These are phyloP conservation scores for Moricandia arvensis DNA, from an alignment of 345 rosid genomes.

Conservation along the genomic window DNA sequence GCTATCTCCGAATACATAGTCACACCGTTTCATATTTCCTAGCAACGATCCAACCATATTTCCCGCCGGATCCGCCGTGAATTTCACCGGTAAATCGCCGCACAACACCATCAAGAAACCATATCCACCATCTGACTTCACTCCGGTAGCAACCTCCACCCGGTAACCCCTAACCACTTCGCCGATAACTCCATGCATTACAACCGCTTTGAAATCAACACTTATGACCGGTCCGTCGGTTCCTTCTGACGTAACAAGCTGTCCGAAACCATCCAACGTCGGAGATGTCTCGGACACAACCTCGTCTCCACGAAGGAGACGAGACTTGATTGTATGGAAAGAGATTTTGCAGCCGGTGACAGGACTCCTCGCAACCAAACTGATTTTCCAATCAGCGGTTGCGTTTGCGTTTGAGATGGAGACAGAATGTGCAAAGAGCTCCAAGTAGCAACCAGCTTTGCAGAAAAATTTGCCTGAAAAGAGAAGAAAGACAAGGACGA, in stretches of 20 bases:
- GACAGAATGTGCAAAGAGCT: slow-evolving; percentile 16
- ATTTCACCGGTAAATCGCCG: too few species aligned
- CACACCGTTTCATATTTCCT: too few species aligned
- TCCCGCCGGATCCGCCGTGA: too few species aligned
- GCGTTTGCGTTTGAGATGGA: too few species aligned
- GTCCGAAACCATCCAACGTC: neutral
- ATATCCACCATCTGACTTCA: neutral
- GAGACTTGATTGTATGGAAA: too few species aligned
- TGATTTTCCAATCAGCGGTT: slow-evolving; percentile 22
- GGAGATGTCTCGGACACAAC: slow-evolving; percentile 2
- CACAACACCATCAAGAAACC: too few species aligned
- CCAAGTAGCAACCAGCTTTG: neutral
- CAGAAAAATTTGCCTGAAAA: neutral
- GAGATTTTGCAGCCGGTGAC: neutral
- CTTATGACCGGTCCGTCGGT: neutral
- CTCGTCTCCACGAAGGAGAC: slow-evolving; percentile 12
- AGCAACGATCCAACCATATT: too few species aligned
- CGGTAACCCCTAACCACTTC: slow-evolving; percentile 10
- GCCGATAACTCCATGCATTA: neutral
- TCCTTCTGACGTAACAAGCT: neutral
- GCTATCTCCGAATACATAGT: too few species aligned
- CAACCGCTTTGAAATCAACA: neutral
- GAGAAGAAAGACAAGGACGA: neutral
- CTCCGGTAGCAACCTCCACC: neutral
- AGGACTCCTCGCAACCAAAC: slow-evolving; percentile 15